Conservation (phyloP, 768 basidiomycete genomes). For the Leccinum barrowsii region DNA sequence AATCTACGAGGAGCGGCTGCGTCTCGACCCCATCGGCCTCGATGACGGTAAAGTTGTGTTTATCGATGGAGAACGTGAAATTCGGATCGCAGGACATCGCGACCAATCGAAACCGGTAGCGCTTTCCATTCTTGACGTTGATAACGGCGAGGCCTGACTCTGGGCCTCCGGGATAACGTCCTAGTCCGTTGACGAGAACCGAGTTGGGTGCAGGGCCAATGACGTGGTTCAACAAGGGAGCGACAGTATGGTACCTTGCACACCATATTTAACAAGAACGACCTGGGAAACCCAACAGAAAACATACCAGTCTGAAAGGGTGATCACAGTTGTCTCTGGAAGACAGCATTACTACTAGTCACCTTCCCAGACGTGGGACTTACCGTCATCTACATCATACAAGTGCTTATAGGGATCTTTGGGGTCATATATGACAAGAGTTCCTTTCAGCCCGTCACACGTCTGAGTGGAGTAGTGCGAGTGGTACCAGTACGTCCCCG, state of each 20-base stretch:
- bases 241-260: slow-evolving; percentile 20
- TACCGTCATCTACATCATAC: slow-evolving; percentile 48
- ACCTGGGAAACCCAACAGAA: background rate
- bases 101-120: slow-evolving; percentile 50
- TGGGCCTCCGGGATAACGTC: slow-evolving; percentile 35
- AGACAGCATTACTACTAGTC: background rate
- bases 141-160: slow-evolving; percentile 36
- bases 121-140: slow-evolving; percentile 33
- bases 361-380: slow-evolving; percentile 1
- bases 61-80: slow-evolving; percentile 45
- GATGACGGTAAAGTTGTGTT: slow-evolving; percentile 37
- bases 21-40: slow-evolving; percentile 48
- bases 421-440: slow-evolving; percentile 41
- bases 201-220: slow-evolving; percentile 15
- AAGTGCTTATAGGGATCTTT: slow-evolving; percentile 34
- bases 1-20: slow-evolving; percentile 40
- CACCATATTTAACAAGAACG: background rate
- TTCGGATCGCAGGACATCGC: slow-evolving; percentile 43
- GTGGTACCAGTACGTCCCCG: slow-evolving; percentile 36
- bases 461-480: slow-evolving; percentile 37
- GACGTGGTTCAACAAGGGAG: slow-evolving; percentile 19
- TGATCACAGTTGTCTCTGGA: slow-evolving; percentile 24
- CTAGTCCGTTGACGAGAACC: slow-evolving; percentile 32
- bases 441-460: slow-evolving; percentile 38
- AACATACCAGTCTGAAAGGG: slow-evolving; percentile 25